phyloP scores from a whole-genome alignment of 2,329 filamentous ascomycete species.

The Tetracladium maxilliforme region DNA sequence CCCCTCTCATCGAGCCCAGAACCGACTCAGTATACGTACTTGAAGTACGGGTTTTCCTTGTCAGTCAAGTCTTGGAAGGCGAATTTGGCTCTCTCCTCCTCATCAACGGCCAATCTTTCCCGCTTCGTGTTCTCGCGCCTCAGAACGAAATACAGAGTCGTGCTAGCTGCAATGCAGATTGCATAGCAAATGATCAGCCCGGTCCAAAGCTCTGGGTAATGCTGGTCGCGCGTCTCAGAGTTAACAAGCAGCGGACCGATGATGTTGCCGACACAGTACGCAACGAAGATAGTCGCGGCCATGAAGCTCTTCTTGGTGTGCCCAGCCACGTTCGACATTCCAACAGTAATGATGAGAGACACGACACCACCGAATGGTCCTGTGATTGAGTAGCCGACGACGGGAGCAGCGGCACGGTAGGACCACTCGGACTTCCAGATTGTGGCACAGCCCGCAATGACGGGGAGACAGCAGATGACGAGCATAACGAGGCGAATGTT shows the following conservation, averaged over 20 bases:
- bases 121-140: conserved; percentile 40
- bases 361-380: conserved; percentile 62
- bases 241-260: conserved; percentile 59
- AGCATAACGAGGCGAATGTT: conserved; percentile 54
- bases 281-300: conserved; percentile 59
- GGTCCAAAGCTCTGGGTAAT: conserved; percentile 60
- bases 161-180: conserved; percentile 46
- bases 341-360: conserved; percentile 40
- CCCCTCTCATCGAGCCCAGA: no score
- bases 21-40: no score
- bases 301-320: conserved; percentile 69
- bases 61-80: conserved; percentile 58
- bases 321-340: conserved; percentile 57
- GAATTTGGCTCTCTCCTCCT: conserved; percentile 45
- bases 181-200: conserved; percentile 47
- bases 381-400: conserved; percentile 57
- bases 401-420: conserved; percentile 47
- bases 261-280: conserved; percentile 65
- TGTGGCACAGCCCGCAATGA: conserved; percentile 59
- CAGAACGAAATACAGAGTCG: conserved; percentile 42
- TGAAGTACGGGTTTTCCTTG: conserved; percentile 52
- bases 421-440: conserved; percentile 59
- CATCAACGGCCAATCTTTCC: conserved; percentile 31
- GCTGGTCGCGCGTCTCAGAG: conserved; percentile 45
- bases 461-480: conserved; percentile 51